Evolutionary conservation across 2,329 filamentous ascomycete species (phyloP), one percentile per base, ranked within the genome.

Genomic region (Didymella pinodella): DNA sequence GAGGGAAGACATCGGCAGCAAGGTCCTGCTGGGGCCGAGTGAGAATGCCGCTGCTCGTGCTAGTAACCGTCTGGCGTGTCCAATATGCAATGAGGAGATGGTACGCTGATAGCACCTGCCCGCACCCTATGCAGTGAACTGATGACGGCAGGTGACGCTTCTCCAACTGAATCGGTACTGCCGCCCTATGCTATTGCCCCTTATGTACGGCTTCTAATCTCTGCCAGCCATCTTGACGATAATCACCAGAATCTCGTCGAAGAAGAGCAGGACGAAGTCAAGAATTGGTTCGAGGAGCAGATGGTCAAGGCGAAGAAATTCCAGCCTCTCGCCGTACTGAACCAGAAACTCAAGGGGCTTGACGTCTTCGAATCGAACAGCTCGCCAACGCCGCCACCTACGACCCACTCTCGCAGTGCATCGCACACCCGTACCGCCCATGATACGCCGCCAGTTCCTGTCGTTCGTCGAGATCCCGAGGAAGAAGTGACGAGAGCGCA

Each of bases 21-120:
- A 91, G 72, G 89, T 97, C 69, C 93, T 90, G 54, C 80, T 95
- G 49, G 85, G 86, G 41, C 84, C 85, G 79, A 82, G 83, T 62
- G 82, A 82, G 41, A 22, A 54, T 54, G 51, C 51, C 11, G 84
- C 81, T 61, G 83, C 84, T 63, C 84, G 86, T 51, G 80, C 86
- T 54, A 86, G 85, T 66, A 86, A 86, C 65, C 86, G 86, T 76
- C 87, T 99, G 59, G 87, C 94, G 54, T 99, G 95, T 77, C 95
- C 95, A n/a, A 99, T 99, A 74, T 99, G 95, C 79, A 93, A 89
- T 68, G 96, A 98, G 80, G 93, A 97, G 78, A 99, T 99, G 95
- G 93, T 95, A 81, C 25, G 66, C 62, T 48, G 51, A 32, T 79
- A 46, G 54, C 55, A 43, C 50, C 49, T 57, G 44, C 61, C 45